Evolutionary conservation across 192 early-diverging fungal species (phyloP).

Genomic region (Gonapodya prolifera): DNA sequence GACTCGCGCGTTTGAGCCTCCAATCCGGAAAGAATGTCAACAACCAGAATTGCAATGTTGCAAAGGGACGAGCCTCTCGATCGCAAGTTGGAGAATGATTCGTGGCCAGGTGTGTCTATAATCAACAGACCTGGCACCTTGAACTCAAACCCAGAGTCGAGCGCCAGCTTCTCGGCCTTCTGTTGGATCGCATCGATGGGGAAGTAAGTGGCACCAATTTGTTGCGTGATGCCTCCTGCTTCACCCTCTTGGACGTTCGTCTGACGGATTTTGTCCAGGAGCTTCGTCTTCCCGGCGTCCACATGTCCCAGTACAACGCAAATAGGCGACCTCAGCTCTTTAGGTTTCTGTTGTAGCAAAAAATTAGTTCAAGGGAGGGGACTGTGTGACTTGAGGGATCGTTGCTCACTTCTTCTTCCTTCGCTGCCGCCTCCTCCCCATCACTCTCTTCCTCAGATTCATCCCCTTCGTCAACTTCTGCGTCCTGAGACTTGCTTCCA

Average conservation of each 20-base stretch:
- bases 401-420: conserved; percentile 38
- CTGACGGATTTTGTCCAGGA: conserved; percentile 97
- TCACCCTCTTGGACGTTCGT: conserved; percentile 99
- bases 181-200: conserved; percentile 84
- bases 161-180: conserved; percentile 71
- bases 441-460: conserved; percentile 22
- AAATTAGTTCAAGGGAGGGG: too few relatives aligned
- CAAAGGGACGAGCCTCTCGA: conserved; percentile 92
- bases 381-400: too few relatives aligned
- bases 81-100: conserved; percentile 93
- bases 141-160: conserved; percentile 47
- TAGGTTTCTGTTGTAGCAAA: too few relatives aligned
- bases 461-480: conserved; percentile 11
- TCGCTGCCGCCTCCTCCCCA: conserved; percentile 64
- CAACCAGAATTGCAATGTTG: conserved; percentile 98
- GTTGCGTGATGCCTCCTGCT: conserved; percentile 99
- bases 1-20: conserved; percentile 98
- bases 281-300: conserved; percentile 90
- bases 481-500: conserved; percentile 17
- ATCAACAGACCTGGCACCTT: conserved; percentile 87
- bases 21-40: conserved; percentile 98
- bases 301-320: conserved; percentile 98
- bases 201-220: conserved; percentile 99
- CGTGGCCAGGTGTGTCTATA: conserved; percentile 99
- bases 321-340: conserved; percentile 92